Conservation (phyloP, 768 basidiomycete genomes). For the Russula sp. region DNA sequence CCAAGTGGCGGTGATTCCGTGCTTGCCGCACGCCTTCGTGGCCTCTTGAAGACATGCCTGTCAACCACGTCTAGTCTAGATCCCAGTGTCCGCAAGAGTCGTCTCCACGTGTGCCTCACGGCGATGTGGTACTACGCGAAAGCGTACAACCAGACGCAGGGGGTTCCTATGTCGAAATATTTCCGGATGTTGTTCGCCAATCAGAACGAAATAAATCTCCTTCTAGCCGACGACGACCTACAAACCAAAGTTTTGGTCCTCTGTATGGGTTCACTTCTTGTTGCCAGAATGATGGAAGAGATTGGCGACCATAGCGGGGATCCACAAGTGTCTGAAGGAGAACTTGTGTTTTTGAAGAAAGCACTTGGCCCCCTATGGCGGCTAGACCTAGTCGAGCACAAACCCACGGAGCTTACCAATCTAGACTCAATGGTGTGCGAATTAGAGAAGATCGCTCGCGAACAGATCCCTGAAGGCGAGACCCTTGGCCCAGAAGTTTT, state of each 20-base stretch:
- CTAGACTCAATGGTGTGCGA: constrained; percentile 1
- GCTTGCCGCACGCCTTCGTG: constrained; percentile 1
- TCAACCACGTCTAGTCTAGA: background rate
- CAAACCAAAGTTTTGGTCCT: background rate
- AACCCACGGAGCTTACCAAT: background rate
- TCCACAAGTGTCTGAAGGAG: background rate
- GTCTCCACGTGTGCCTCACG: background rate
- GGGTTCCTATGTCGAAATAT: background rate
- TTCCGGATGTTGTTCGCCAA: background rate
- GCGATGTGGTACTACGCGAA: constrained; percentile 2
- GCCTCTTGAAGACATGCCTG: constrained; percentile 2
- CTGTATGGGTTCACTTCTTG: constrained; percentile 2
- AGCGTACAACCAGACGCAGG: background rate
- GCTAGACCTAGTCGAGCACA: background rate
- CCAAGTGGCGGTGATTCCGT: background rate
- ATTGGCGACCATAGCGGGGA: background rate
- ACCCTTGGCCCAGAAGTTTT: background rate
- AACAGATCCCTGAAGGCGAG: background rate
- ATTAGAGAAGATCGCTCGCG: background rate
- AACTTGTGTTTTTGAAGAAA: constrained; percentile 2
- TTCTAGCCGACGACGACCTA: background rate
- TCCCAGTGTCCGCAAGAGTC: background rate
- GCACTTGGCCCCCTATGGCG: constrained; percentile 1
- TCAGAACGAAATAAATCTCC: background rate
- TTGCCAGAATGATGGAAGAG: background rate